Evolutionary conservation across 192 early-diverging fungal species (phyloP), one percentile per base, ranked within the genome.

Genomic region (Radiomyces spectabilis): DNA sequence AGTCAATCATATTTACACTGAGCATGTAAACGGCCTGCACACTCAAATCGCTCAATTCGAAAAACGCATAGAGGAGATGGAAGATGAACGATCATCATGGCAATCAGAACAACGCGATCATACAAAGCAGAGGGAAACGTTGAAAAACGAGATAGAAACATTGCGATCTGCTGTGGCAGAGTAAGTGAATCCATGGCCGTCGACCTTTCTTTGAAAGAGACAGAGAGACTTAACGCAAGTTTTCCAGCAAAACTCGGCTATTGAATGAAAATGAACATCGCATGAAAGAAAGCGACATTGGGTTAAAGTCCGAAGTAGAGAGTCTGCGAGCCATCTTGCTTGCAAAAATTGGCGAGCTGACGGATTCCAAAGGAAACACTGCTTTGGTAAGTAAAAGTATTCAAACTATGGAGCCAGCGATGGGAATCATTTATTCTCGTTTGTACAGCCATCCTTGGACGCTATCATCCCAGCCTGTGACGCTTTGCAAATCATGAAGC

Each of bases 41-140:
- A 40, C 55, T 44, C 73, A 79, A 31, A 76, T 82, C 13, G 56
- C 60, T 19, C 53, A 72, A 0, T 52, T 79, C 16, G 77, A 82
- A 53, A 75, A 69, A 31, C 66, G 68, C 9, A 65, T 60, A 4
- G 63, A 68, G 45, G 75, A 77, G 15, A 30, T 75, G 35, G 68
- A 80, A 29, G 44, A 46, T n/a, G 50, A 41, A 32, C 64, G 32
- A 0, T 22, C 63, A 16, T 15, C 16, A 16, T 26, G 50, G 5
- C 40, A 53, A 47, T 39, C 51, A 35, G 37, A 53, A 26, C 21
- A 38, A 29, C 2, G 41, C 33, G 18, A 44, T 24, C 25, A 45
- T 35, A 10, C 48, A 26, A 30, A 58, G 3, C 53, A 63, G 2
- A 61, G 61, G 6, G 38, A 16, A 2, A 46, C 32, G 5, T 31